Evolutionary conservation across 2,329 filamentous ascomycete genomes (phyloP), one percentile per base, ranked within the genome.

Genomic region (Aspergillus hortae): DNA sequence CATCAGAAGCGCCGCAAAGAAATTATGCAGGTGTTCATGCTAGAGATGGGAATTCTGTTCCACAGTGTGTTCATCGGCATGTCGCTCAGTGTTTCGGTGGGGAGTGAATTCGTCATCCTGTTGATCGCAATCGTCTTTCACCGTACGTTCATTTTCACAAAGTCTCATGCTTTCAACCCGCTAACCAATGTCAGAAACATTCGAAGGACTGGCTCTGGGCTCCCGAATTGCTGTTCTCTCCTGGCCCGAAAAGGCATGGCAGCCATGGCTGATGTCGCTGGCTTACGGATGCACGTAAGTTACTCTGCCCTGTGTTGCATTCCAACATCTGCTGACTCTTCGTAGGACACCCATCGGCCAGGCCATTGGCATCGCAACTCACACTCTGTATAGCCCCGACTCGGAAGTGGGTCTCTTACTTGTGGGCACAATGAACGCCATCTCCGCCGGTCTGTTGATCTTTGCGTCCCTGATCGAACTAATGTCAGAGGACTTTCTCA

Each of bases 371-470:
- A 76, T 92, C n/a, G 75, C 85, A 3, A 83, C 90, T 3, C 87
- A 91, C 65, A 82, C 81, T 11, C 75, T 90, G 57, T 92, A 92
- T 70, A 86, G 88, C 56, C 88, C 89, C 0, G 78, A 82, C 63
- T 88, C 85, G 55, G 82, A 89, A 67, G 81, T 83, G 0, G 88
- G 89, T 0, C 74, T 92, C 30, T 74, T 92, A 11, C 82, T 92
- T 65, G 88, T 92, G 1, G 89, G 89, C 12, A 81, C 88, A 60
- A 92, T 92, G 87, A 92, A 92, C 60, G 88, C 87, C 45, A 86
- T 92, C 35, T 90, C 86, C 0, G 83, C 86, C n/a, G 89, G 89
- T 0, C 74, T 92, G 36, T 70, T 92, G 33, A 77, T 92, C 6
- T 92, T 90, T 62, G 88, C 89, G 0, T 88, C 87, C 0, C 72